These are phyloP conservation scores for Podospora australis DNA, from an alignment of 495 filamentous ascomycete species.

Conservation along the genomic window DNA sequence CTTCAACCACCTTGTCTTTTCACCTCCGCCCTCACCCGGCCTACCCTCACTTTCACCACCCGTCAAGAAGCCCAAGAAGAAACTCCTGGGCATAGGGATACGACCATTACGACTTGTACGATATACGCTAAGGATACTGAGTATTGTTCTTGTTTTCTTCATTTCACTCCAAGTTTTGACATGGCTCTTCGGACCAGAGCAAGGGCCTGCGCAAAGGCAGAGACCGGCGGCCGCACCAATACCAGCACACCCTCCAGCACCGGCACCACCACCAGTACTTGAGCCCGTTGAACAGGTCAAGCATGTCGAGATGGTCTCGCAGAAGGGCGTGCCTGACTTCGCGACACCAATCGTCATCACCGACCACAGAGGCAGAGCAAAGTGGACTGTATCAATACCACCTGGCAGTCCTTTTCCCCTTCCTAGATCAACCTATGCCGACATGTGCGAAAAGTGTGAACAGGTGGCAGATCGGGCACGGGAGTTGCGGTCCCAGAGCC, in stretches of 20 bases:
- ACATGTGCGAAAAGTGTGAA: slow-evolving; percentile 54
- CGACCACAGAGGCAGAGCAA: slow-evolving; percentile 48
- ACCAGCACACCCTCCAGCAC: slow-evolving; percentile 6
- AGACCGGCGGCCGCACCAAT: slow-evolving; percentile 12
- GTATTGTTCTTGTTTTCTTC: slow-evolving; percentile 33
- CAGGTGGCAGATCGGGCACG: slow-evolving; percentile 46
- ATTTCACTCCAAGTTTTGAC: slow-evolving; percentile 19
- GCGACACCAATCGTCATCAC: slow-evolving; percentile 55
- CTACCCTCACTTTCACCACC: slow-evolving; percentile 59
- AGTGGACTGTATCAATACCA: slow-evolving; percentile 69
- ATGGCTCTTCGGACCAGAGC: slow-evolving; percentile 13
- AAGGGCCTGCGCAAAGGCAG: slow-evolving; percentile 4
- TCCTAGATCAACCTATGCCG: slow-evolving; percentile 48
- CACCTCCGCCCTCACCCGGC: slow-evolving; percentile 56
- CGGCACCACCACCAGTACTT: slow-evolving; percentile 26
- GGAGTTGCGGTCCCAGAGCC: slow-evolving; percentile 36
- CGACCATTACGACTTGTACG: slow-evolving; percentile 45
- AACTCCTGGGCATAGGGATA: slow-evolving; percentile 21
- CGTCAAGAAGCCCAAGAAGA: slow-evolving; percentile 43
- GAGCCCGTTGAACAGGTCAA: too few relatives aligned
- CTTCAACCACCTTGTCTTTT: slow-evolving; percentile 57
- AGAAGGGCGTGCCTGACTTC: slow-evolving; percentile 43
- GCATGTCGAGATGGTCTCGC: slow-evolving; percentile 47
- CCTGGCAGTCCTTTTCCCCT: slow-evolving; percentile 51
- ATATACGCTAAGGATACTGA: slow-evolving; percentile 35